These are phyloP conservation scores for Pyrenophora tritici-repentis DNA, from an alignment of 2,329 filamentous ascomycete species.

Conservation along the genomic window DNA sequence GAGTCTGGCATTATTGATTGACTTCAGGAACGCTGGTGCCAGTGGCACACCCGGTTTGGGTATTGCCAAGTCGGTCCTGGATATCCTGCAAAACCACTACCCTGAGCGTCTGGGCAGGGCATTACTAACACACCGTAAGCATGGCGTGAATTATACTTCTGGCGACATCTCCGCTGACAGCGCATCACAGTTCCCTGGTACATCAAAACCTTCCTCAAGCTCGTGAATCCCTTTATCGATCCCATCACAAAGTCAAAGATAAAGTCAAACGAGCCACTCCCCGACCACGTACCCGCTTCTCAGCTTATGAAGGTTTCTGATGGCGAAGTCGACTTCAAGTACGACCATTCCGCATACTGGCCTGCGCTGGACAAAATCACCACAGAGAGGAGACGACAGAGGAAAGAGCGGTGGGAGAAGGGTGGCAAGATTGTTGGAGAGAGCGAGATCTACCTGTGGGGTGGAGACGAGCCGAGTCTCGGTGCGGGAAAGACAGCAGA, in stretches of 20 bases:
- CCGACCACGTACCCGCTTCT: slow-evolving; percentile 75
- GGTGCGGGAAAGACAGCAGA: slow-evolving; percentile 5
- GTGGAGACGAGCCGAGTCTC: slow-evolving; percentile 55
- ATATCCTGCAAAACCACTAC: slow-evolving; percentile 94
- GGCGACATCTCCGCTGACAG: slow-evolving; percentile 4
- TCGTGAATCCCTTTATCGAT: slow-evolving; percentile 96
- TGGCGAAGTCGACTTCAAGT: slow-evolving; percentile 85
- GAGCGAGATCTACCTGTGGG: slow-evolving; percentile 83
- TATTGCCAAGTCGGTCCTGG: slow-evolving; percentile 80
- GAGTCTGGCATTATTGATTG: slow-evolving; percentile 83
- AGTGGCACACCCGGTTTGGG: slow-evolving; percentile 77
- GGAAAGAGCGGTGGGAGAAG: slow-evolving; percentile 73
- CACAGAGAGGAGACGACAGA: slow-evolving; percentile 65
- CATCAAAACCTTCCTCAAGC: slow-evolving; percentile 91
- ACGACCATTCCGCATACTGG: slow-evolving; percentile 90
- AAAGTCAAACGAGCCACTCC: slow-evolving; percentile 95
- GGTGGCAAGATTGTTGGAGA: slow-evolving; percentile 84
- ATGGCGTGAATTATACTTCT: not conserved
- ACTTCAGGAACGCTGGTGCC: slow-evolving; percentile 81
- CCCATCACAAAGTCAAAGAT: slow-evolving; percentile 91
- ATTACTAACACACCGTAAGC: slow-evolving; percentile 82
- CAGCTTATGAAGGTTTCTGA: slow-evolving; percentile 82
- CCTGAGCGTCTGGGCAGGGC: slow-evolving; percentile 89
- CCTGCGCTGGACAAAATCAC: slow-evolving; percentile 77
- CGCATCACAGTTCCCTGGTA: slow-evolving; percentile 76